A percentile compares a stretch with the other conserved stretches of the same genome.
Conservation (phyloP, 768 basidiomycete species). For the Pulveroboletus sp. region DNA sequence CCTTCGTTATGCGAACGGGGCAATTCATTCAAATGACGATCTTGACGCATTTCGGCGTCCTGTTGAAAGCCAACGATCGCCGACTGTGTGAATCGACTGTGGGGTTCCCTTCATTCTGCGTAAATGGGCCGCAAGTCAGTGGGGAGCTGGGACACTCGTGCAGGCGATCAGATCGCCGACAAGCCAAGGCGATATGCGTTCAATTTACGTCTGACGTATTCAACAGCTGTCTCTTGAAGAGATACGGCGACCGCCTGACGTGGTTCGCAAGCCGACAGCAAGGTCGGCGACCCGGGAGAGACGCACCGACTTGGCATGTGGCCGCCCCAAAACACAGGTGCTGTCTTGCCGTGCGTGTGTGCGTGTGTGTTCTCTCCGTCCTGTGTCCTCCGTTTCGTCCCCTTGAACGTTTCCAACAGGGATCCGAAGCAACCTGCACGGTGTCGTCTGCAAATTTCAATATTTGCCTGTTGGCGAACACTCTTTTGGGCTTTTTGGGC, state of each 20-base stretch:
- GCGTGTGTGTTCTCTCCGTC: neutral
- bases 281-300: neutral
- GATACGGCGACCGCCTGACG: constrained; percentile 4
- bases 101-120: neutral
- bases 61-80: constrained; percentile 3
- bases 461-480: constrained; percentile 1
- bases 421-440: no score
- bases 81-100: neutral
- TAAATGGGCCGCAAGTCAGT: constrained; percentile 8
- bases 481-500: neutral
- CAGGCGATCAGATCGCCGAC: neutral
- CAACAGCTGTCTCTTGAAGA: constrained; percentile 1
- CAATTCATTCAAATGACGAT: neutral
- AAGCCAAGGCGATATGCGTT: constrained; percentile 9
- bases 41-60: neutral
- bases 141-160: neutral
- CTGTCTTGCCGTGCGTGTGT: neutral
- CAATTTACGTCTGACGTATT: constrained; percentile 21
- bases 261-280: neutral
- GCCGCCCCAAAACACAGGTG: constrained; percentile 20
- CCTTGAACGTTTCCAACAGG: constrained; percentile 25
- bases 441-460: neutral
- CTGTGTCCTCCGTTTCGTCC: constrained; percentile 7
- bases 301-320: constrained; percentile 16
- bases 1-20: neutral